phyloP scores from a whole-genome alignment of 2,329 filamentous ascomycete genomes.

The Verruconis gallopava region DNA sequence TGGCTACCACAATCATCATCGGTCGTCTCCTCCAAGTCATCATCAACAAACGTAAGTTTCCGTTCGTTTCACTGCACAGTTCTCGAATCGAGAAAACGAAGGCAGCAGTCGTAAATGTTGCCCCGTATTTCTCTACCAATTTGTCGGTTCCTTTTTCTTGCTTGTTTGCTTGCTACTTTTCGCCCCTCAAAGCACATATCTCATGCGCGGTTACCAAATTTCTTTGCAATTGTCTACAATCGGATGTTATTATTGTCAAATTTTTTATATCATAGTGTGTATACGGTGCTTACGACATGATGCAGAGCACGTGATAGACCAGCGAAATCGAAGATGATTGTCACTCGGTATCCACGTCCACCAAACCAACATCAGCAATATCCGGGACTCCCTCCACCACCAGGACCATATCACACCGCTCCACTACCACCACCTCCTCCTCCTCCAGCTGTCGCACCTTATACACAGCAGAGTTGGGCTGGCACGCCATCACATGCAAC shows the following conservation, averaged over 20 bases:
- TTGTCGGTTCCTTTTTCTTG: too few relatives aligned
- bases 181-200: not conserved
- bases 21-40: constrained; percentile 6
- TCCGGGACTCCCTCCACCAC: constrained; percentile 19
- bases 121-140: too few relatives aligned
- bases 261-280: too few relatives aligned
- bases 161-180: too few relatives aligned
- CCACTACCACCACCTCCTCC: constrained; percentile 17
- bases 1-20: constrained; percentile 18
- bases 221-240: too few relatives aligned
- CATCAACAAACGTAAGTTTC: constrained; percentile 1
- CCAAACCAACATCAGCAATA: constrained; percentile 29
- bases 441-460: constrained; percentile 8
- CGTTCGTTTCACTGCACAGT: too few relatives aligned
- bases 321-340: constrained; percentile 27
- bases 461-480: constrained; percentile 9
- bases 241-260: too few relatives aligned
- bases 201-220: too few relatives aligned
- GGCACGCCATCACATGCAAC: constrained; percentile 1
- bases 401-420: constrained; percentile 13
- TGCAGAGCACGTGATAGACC: not conserved
- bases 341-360: constrained; percentile 37
- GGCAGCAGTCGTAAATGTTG: too few relatives aligned
- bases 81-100: too few relatives aligned
- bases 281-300: too few relatives aligned